phyloP scores from a whole-genome alignment of 345 rosid species.

The Eucalyptus fibrosa region DNA sequence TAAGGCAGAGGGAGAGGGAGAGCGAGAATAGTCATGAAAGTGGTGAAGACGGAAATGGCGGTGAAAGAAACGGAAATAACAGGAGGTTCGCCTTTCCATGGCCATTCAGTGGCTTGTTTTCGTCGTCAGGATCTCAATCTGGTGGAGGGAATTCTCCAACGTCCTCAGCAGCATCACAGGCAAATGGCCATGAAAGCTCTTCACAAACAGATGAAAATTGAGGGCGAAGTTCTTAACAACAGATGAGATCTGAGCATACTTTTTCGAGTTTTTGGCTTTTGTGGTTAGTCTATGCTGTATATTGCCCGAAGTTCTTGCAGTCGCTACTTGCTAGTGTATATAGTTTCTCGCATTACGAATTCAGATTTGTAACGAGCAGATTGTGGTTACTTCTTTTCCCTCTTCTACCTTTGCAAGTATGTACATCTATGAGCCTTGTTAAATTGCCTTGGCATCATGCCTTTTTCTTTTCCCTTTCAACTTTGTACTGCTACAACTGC shows the following conservation, averaged over 20 bases:
- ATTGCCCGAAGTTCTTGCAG: background rate
- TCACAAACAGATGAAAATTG: conserved; percentile 18
- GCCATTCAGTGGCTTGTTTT: conserved; percentile 76
- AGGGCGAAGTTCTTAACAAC: background rate
- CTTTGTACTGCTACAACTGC: background rate
- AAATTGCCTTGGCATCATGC: background rate
- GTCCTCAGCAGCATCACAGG: conserved; percentile 12
- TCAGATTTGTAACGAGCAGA: background rate
- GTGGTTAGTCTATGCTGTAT: background rate
- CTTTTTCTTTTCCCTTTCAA: background rate
- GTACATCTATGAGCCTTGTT: background rate
- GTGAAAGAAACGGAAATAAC: conserved; percentile 37
- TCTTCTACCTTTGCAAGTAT: background rate
- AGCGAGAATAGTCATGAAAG: background rate
- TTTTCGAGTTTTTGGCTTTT: background rate
- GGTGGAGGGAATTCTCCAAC: conserved; percentile 28
- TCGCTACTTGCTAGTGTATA: background rate
- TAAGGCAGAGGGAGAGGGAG: conserved; percentile 6
- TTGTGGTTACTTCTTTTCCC: background rate
- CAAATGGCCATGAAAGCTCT: conserved; percentile 10
- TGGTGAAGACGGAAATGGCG: conserved; percentile 38
- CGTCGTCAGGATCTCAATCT: conserved; percentile 42
- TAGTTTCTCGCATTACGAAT: background rate
- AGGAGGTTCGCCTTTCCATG: conserved; percentile 71
- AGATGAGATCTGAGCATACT: background rate